These are phyloP conservation scores for Zygotorulaspora mrakii DNA, from an alignment of 1,139 yeast species.

Conservation along the genomic window DNA sequence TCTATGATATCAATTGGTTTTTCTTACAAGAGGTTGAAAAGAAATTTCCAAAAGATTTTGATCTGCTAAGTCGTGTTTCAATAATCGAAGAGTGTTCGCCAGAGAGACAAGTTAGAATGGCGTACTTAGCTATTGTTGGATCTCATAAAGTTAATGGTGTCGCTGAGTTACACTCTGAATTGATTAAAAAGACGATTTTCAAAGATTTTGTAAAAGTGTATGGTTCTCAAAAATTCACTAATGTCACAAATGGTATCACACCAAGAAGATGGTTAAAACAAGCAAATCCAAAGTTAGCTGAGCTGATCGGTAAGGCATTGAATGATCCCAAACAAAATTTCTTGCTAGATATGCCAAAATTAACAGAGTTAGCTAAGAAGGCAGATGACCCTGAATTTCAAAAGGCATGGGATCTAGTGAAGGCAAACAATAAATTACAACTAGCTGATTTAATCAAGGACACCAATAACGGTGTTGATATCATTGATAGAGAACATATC, in stretches of 20 bases:
- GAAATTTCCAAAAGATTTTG: constrained; percentile 68
- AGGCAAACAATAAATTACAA: constrained; percentile 63
- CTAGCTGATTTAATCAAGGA: constrained; percentile 67
- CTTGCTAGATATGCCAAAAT: constrained; percentile 62
- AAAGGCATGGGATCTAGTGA: constrained; percentile 66
- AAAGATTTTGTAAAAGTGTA: constrained; percentile 81
- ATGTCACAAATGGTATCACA: constrained; percentile 92
- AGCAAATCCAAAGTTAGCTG: constrained; percentile 80
- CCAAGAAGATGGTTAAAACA: constrained; percentile 96
- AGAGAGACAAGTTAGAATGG: constrained; percentile 88
- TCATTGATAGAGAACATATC: constrained; percentile 45
- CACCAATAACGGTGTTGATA: constrained; percentile 58
- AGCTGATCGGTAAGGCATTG: constrained; percentile 65
- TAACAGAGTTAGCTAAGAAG: constrained; percentile 64
- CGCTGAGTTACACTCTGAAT: constrained; percentile 90
- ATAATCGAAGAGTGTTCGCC: constrained; percentile 70
- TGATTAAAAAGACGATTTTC: constrained; percentile 84
- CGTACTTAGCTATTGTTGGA: constrained; percentile 84
- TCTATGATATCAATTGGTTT: constrained; percentile 77
- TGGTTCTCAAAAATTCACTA: constrained; percentile 79
- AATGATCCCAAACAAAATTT: constrained; percentile 58
- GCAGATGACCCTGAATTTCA: constrained; percentile 69
- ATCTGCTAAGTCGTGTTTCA: constrained; percentile 66
- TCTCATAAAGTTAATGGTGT: constrained; percentile 94
- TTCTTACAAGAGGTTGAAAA: constrained; percentile 75